These are phyloP conservation scores for Globisporangium megalacanthum DNA, from an alignment of 352 stramenopile genomes.

Conservation along the genomic window DNA sequence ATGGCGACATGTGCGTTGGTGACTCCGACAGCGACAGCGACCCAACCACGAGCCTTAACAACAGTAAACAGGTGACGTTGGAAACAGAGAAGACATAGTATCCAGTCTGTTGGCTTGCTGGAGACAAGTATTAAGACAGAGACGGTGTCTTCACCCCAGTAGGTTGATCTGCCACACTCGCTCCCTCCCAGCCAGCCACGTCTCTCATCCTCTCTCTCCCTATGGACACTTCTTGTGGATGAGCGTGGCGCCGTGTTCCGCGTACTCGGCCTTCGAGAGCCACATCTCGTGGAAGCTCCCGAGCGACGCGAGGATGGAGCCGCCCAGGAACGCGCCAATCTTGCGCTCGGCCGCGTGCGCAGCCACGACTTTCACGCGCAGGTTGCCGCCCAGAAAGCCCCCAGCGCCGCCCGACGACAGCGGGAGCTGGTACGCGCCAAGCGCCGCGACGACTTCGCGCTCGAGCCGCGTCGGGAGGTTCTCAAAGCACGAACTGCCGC, in stretches of 20 bases:
- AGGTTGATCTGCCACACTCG: too few relatives aligned
- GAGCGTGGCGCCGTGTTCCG: conserved; percentile 94
- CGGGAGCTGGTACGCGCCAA: conserved; percentile 33
- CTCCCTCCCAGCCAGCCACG: not conserved
- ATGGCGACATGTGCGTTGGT: too few relatives aligned
- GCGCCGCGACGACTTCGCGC: conserved; percentile 56
- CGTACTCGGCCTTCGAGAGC: conserved; percentile 98
- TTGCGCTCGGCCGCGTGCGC: conserved; percentile 60
- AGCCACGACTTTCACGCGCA: conserved; percentile 40
- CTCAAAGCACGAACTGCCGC: conserved; percentile 79
- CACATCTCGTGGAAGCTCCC: conserved; percentile 99
- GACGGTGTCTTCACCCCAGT: too few relatives aligned
- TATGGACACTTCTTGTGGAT: conserved; percentile 95
- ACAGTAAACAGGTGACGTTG: too few relatives aligned
- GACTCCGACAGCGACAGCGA: too few relatives aligned
- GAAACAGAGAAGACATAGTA: too few relatives aligned
- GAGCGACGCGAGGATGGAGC: conserved; percentile 96
- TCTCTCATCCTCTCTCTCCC: not conserved
- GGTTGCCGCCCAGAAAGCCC: conserved; percentile 25
- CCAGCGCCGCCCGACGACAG: conserved; percentile 14
- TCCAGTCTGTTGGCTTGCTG: too few relatives aligned
- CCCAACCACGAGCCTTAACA: too few relatives aligned
- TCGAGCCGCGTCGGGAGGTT: conserved; percentile 69
- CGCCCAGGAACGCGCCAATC: conserved; percentile 86
- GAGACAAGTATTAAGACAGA: too few relatives aligned